Evolutionary conservation across 257 asterid genomes (phyloP).

Genomic region (Cruciata laevipes): DNA sequence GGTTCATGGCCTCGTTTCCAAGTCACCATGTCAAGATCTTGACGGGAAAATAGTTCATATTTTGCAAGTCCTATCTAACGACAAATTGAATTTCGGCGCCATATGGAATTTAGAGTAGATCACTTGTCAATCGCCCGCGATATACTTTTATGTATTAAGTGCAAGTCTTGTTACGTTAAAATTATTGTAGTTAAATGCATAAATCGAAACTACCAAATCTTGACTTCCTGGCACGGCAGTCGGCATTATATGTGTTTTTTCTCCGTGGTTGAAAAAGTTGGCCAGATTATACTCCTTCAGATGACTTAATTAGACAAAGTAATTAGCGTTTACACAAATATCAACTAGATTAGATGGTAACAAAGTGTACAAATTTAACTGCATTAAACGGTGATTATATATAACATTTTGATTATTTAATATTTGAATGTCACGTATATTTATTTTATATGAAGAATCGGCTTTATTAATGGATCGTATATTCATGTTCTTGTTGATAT

Average conservation of each 20-base stretch:
- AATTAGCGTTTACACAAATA: neutral
- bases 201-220: neutral
- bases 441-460: too few relatives aligned
- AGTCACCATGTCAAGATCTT: neutral
- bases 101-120: neutral
- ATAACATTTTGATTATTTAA: too few relatives aligned
- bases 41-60: neutral
- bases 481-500: too few relatives aligned
- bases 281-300: neutral
- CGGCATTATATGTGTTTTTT: neutral
- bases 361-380: too few relatives aligned
- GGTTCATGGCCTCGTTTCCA: neutral
- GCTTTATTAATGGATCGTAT: too few relatives aligned
- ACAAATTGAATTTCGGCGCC: neutral
- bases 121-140: neutral
- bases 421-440: too few relatives aligned
- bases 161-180: conserved; percentile 1
- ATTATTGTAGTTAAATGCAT: neutral
- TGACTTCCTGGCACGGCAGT: neutral
- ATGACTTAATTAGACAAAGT: neutral
- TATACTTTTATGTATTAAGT: neutral
- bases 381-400: too few relatives aligned
- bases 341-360: neutral
- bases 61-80: neutral
- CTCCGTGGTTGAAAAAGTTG: neutral